Percentiles rank a stretch among this genome's conserved stretches.
Evolutionary conservation across 306 rosid genomes (phyloP).

Genomic region (Psophocarpus tetragonolobus): DNA sequence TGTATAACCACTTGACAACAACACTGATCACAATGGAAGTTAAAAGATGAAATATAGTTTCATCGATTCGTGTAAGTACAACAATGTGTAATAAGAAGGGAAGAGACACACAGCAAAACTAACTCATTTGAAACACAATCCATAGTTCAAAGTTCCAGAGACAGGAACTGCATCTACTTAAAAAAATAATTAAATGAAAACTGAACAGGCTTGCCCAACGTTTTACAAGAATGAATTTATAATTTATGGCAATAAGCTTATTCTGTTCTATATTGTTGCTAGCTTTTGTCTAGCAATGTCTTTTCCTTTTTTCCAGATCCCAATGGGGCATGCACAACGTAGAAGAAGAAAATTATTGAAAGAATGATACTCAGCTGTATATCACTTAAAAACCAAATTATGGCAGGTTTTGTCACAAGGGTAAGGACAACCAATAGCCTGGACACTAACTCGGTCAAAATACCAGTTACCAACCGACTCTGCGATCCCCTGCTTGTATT

Average conservation of each 20-base stretch:
- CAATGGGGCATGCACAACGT: neutral
- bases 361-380: slow-evolving; percentile 29
- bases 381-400: slow-evolving; percentile 44
- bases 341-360: slow-evolving; percentile 23
- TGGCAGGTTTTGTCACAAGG: slow-evolving; percentile 61
- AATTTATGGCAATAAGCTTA: slow-evolving; percentile 26
- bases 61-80: slow-evolving; percentile 4
- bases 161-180: slow-evolving; percentile 23
- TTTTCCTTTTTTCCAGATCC: slow-evolving; percentile 6
- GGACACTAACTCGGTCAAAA: slow-evolving; percentile 42
- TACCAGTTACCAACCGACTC: slow-evolving; percentile 57
- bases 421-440: slow-evolving; percentile 54
- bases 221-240: slow-evolving; percentile 34
- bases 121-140: neutral
- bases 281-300: slow-evolving; percentile 12
- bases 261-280: slow-evolving; percentile 6
- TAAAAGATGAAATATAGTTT: neutral
- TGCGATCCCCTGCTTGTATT: slow-evolving; percentile 54
- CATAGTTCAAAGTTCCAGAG: slow-evolving; percentile 23
- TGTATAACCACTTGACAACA: neutral
- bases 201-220: slow-evolving; percentile 10
- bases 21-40: neutral
- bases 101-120: slow-evolving; percentile 6
- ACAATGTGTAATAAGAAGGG: neutral
- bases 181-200: slow-evolving; percentile 30